Percentiles rank a stretch among this genome's conserved stretches.
Evolutionary conservation across 2,329 filamentous ascomycete species (phyloP).

Genomic region (Escovopsis sp.): DNA sequence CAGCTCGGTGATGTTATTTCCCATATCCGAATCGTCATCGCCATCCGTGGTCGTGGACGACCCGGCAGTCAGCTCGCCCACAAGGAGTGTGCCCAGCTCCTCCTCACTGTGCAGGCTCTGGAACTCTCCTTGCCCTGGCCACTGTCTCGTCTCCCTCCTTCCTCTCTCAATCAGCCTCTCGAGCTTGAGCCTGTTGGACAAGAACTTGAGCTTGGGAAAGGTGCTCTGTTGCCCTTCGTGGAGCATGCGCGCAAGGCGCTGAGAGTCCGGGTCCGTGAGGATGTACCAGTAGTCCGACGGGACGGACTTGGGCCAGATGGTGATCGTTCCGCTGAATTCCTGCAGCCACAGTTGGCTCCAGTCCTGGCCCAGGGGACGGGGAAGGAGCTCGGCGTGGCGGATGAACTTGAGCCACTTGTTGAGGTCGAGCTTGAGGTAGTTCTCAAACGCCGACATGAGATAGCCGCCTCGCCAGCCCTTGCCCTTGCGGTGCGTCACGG

Average conservation of each 20-base stretch:
- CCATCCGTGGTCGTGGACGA: constrained; percentile 22
- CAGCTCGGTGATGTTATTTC: neutral
- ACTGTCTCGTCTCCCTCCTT: constrained; percentile 35
- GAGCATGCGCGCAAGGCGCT: constrained; percentile 73
- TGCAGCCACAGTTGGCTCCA: constrained; percentile 97
- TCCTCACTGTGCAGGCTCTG: constrained; percentile 49
- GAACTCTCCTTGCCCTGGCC: constrained; percentile 34
- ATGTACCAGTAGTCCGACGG: constrained; percentile 75
- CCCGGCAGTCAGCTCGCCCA: constrained; percentile 18
- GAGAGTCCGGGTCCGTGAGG: constrained; percentile 63
- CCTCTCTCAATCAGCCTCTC: constrained; percentile 55
- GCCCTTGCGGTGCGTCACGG: constrained; percentile 84
- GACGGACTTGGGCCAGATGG: constrained; percentile 80
- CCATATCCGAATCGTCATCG: constrained; percentile 19
- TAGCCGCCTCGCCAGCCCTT: constrained; percentile 94
- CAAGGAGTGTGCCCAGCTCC: constrained; percentile 36
- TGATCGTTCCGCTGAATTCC: constrained; percentile 85
- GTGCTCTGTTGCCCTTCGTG: constrained; percentile 77
- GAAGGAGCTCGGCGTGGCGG: constrained; percentile 79
- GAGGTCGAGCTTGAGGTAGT: constrained; percentile 90
- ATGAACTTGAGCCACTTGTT: constrained; percentile 97
- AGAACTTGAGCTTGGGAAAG: constrained; percentile 85
- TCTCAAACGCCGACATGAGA: constrained; percentile 79
- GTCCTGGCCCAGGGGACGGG: constrained; percentile 80
- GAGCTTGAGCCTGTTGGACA: constrained; percentile 72